phyloP scores from a whole-genome alignment of 192 early-diverging fungal genomes.

The Entrophospora sp. region DNA sequence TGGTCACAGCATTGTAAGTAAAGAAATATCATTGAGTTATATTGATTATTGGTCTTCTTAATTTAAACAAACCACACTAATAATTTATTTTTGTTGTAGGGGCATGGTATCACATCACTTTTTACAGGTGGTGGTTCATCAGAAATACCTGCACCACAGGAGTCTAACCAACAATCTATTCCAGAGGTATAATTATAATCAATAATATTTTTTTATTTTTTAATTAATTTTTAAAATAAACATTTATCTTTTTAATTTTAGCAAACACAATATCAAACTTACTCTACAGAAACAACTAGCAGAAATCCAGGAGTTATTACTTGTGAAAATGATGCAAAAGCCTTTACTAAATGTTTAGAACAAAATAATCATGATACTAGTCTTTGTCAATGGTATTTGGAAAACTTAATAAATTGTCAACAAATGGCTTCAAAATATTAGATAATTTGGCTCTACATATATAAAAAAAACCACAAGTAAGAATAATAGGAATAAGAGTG shows the following conservation, averaged over 20 bases:
- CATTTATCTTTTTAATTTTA: slow-evolving; percentile 2
- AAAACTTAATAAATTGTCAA: slow-evolving; percentile 87
- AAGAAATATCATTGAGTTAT: slow-evolving; percentile 17
- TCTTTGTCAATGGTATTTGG: slow-evolving; percentile 85
- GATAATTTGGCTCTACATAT: not conserved
- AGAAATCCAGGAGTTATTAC: slow-evolving; percentile 26
- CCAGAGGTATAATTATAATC: not conserved
- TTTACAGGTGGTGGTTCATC: slow-evolving; percentile 36
- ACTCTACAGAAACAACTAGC: slow-evolving; percentile 21
- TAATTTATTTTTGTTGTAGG: not conserved
- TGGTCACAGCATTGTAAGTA: slow-evolving; percentile 70
- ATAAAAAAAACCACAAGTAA: not conserved
- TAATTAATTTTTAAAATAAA: not conserved
- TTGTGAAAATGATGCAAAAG: slow-evolving; percentile 71
- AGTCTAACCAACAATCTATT: not conserved
- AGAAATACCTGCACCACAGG: slow-evolving; percentile 23
- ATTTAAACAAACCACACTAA: not conserved
- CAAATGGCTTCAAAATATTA: slow-evolving; percentile 37
- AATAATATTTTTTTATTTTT: not conserved
- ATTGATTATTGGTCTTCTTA: not conserved
- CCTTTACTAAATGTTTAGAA: slow-evolving; percentile 82
- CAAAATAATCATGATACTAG: slow-evolving; percentile 66
- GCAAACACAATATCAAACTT: slow-evolving; percentile 26
- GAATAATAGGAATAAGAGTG: not conserved
- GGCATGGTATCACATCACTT: slow-evolving; percentile 31